phyloP scores from a whole-genome alignment of 2,329 filamentous ascomycete genomes.

The Lecanicillium sp. region DNA sequence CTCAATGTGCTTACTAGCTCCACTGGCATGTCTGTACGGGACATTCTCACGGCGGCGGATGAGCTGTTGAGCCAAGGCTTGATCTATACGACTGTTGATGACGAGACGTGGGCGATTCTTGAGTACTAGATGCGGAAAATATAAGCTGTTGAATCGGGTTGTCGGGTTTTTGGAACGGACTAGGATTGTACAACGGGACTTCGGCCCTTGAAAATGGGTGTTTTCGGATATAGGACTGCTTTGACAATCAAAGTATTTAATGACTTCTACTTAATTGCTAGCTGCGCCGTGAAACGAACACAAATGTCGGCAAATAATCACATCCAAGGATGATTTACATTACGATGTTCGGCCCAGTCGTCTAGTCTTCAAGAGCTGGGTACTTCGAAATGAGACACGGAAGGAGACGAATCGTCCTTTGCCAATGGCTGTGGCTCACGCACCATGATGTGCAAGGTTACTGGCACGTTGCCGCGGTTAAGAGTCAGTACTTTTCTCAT shows the following conservation, averaged over 20 bases:
- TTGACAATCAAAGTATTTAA: background rate
- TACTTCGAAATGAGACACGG: too few relatives aligned
- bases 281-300: too few relatives aligned
- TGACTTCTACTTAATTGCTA: too few relatives aligned
- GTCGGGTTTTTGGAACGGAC: background rate
- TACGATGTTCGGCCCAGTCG: too few relatives aligned
- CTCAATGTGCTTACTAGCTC: conserved; percentile 65
- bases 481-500: conserved; percentile 55
- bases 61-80: conserved; percentile 66
- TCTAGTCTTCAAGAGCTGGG: too few relatives aligned
- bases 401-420: conserved; percentile 16
- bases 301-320: too few relatives aligned
- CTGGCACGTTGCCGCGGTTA: conserved; percentile 45
- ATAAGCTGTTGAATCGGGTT: background rate
- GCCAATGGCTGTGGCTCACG: conserved; percentile 50
- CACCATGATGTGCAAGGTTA: conserved; percentile 74
- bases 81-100: conserved; percentile 88
- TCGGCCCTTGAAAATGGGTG: conserved; percentile 3
- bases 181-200: background rate
- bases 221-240: conserved; percentile 6
- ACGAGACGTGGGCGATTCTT: conserved; percentile 82
- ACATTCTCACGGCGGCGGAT: conserved; percentile 71
- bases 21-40: conserved; percentile 55
- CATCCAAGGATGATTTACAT: too few relatives aligned
- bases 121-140: conserved; percentile 46